Evolutionary conservation across 352 stramenopile species (phyloP), one percentile per base, ranked within the genome.

Genomic region (Globisporangium solare): DNA sequence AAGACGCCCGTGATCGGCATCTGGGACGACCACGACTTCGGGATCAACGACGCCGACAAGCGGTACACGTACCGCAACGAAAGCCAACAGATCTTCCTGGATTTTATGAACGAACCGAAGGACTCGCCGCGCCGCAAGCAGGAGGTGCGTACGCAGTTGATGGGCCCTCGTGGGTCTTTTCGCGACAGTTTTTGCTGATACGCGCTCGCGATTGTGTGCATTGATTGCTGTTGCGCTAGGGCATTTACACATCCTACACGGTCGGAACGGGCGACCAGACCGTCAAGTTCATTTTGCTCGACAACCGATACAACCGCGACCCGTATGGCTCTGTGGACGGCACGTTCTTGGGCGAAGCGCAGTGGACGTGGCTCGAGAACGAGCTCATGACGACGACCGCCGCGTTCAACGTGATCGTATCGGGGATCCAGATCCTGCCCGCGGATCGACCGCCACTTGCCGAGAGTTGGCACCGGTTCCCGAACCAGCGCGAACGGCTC

Each of bases 341-440:
- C 12, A 74, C 87, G 48, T 77, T 96, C 43, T 68, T 97, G 24
- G 88, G 88, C 51, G 60, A 78, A 13, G 60, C 57, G 13, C 88
- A 97, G 58, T 97, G 88, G 88, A 43, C 65, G 10, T 97, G 86
- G 86, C 78, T 97, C 51, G 82, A 95, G 52, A 70, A 78, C 3
- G 79, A 95, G 56, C 74, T 97, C 35, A 72, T 63, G 35, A 74
- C 81, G 41, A 89, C 89, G 7, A 89, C 61, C 14, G 89, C 92
- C 17, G 72, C 85, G 45, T 95, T 97, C 55, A 97, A 98, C 67
- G 86, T 98, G 27, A 86, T 98, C 61, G 88, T 98, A 8, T 95
- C 80, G 35, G 90, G 90, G 22, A 78, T 98, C 22, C 92, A 98
- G 65, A 79, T 97, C 45, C 76, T 95, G 40, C 79, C 85, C 3